Evolutionary conservation across 1,284 basidiomycete genomes (phyloP), one percentile per base, ranked within the genome.

Genomic region (Sanghuangporus baumii): DNA sequence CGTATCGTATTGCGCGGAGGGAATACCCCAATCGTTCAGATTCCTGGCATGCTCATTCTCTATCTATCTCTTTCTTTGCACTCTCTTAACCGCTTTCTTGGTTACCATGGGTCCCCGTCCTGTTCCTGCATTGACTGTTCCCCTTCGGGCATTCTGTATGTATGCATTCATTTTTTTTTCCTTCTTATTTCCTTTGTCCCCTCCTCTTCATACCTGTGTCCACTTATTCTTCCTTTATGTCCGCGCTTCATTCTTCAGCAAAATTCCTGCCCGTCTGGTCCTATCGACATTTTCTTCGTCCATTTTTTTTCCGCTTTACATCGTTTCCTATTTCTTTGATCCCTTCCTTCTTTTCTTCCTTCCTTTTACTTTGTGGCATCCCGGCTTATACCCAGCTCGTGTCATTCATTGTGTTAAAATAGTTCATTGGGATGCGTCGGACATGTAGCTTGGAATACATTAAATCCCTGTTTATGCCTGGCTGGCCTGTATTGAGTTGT

Each of bases 401-500:
- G 26, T 31, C 26, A 31, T 31, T 31, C 26, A 31, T 31, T 31
- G 9, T 56, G 55, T 56, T 56, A 38, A 38, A 56, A 40, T 56
- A 56, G 55, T 40, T 50, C 23, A 14, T 56, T n/a, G 55, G n/a
- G n/a, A 14, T 43, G 4, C 7, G 55, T 56, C 55, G 12, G 55
- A 38, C 52, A 36, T 56, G 55, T 56, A 56, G 55, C 37, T 56
- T 43, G 55, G 55, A 41, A 56, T 56, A 56, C 55, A 56, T 43
- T 31, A 31, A 31, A 31, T 31, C 26, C 3, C 3, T 31, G 26
- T 31, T 31, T 31, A 31, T 31, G 0, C 26, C 26, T 31, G 26
- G 26, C 23, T 23, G 23, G 23, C 23, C 23, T 23, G 2, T 23
- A 23, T 31, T 31, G 26, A 31, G 26, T 4, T 31, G 26, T 3